Conservation (phyloP, 1,284 basidiomycete species). For the Cryptococcus deneoformans region DNA sequence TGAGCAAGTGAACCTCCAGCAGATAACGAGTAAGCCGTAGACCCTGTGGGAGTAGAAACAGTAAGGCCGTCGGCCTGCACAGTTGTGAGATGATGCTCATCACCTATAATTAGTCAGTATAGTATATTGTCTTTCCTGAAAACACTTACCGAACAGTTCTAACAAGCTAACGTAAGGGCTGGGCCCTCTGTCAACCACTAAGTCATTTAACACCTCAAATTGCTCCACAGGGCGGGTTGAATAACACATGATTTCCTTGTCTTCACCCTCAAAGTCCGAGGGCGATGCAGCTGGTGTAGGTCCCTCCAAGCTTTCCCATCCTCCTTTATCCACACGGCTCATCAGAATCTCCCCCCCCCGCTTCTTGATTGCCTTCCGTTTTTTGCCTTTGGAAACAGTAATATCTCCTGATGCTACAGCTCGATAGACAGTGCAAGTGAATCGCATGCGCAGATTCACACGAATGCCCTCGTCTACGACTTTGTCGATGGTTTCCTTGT, state of each 20-base stretch:
- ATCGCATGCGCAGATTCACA: slow-evolving; percentile 97
- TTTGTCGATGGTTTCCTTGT: slow-evolving; percentile 81
- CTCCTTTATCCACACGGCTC: slow-evolving; percentile 79
- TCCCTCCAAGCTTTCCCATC: slow-evolving; percentile 92
- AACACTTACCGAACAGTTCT: slow-evolving; percentile 85
- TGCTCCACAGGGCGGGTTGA: slow-evolving; percentile 92
- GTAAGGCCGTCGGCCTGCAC: slow-evolving; percentile 98
- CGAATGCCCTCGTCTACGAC: slow-evolving; percentile 92
- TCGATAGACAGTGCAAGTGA: slow-evolving; percentile 97
- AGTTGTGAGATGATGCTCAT: slow-evolving; percentile 99
- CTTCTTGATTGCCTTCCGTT: slow-evolving; percentile 81
- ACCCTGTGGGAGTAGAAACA: slow-evolving; percentile 95
- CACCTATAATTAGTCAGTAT: slow-evolving; percentile 57
- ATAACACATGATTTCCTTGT: slow-evolving; percentile 98
- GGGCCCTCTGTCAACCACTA: slow-evolving; percentile 97
- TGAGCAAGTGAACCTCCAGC: slow-evolving; percentile 98
- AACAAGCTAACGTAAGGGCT: slow-evolving; percentile 96
- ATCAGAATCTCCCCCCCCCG: slow-evolving; percentile 92
- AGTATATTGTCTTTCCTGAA: neutral
- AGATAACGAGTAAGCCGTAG: slow-evolving; percentile 97
- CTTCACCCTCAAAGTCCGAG: slow-evolving; percentile 54
- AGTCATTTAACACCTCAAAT: slow-evolving; percentile 96
- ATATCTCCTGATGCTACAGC: slow-evolving; percentile 67
- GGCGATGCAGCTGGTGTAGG: slow-evolving; percentile 29
- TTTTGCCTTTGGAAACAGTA: slow-evolving; percentile 51